Evolutionary conservation across 345 rosid genomes (phyloP).

Genomic region (Arabidopsis suecica): DNA sequence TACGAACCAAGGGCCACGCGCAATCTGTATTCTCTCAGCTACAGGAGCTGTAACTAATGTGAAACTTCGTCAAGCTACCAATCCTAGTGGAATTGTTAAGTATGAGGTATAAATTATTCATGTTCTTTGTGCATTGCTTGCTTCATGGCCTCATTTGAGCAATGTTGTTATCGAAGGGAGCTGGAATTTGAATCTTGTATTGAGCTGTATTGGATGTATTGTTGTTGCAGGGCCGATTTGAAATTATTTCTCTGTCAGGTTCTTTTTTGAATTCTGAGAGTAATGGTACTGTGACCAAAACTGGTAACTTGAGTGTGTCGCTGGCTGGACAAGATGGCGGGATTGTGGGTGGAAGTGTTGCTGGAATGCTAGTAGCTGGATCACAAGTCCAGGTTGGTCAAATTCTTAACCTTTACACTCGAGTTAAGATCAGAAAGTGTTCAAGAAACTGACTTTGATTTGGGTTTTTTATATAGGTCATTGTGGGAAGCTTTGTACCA

Average conservation of each 20-base stretch:
- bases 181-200: neutral
- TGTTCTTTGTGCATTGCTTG: neutral
- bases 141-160: neutral
- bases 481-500: constrained; percentile 86
- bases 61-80: constrained; percentile 71
- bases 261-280: constrained; percentile 77
- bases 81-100: constrained; percentile 64
- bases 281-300: constrained; percentile 73
- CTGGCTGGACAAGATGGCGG: constrained; percentile 90
- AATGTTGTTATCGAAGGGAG: neutral
- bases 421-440: neutral
- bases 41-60: constrained; percentile 88
- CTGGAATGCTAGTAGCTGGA: constrained; percentile 85
- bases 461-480: constrained; percentile 52
- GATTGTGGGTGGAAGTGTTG: constrained; percentile 88
- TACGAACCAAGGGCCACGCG: constrained; percentile 87
- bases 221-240: constrained; percentile 76
- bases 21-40: constrained; percentile 92
- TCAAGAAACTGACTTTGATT: constrained; percentile 18
- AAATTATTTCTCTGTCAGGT: constrained; percentile 86
- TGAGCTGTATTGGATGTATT: constrained; percentile 24
- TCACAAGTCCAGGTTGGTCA: constrained; percentile 80
- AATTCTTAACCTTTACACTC: neutral
- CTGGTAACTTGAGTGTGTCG: constrained; percentile 78
- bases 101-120: constrained; percentile 63